These are phyloP conservation scores for Pseudocercospora cruenta DNA, from an alignment of 2,329 filamentous ascomycete genomes.

Conservation along the genomic window DNA sequence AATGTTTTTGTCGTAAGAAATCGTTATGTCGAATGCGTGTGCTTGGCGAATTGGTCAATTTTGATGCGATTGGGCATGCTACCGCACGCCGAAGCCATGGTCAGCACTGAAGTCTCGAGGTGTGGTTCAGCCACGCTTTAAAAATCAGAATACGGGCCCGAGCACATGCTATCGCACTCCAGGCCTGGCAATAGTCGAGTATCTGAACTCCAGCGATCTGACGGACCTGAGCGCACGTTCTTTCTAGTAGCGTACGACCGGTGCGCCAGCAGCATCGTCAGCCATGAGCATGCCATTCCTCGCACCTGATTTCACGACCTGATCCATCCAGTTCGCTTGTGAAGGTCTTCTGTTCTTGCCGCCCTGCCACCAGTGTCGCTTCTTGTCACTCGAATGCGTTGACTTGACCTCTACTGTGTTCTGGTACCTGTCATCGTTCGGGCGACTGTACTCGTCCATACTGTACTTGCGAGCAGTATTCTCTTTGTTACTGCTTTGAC, in stretches of 20 bases:
- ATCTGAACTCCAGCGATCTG: constrained; percentile 5
- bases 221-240: constrained; percentile 1
- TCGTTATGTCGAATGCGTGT: neutral
- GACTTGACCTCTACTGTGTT: constrained; percentile 28
- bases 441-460: constrained; percentile 27
- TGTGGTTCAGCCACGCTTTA: neutral
- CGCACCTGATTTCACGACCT: constrained; percentile 46
- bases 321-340: constrained; percentile 49
- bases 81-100: neutral
- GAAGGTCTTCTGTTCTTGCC: constrained; percentile 34
- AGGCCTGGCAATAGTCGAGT: neutral
- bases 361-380: constrained; percentile 33
- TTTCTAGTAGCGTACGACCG: constrained; percentile 34
- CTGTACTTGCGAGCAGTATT: constrained; percentile 23
- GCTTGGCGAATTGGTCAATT: too few species aligned
- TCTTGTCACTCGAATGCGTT: constrained; percentile 21
- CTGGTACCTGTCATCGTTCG: constrained; percentile 27
- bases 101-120: neutral
- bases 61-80: neutral
- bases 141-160: neutral
- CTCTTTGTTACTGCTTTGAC: constrained; percentile 24
- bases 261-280: constrained; percentile 41
- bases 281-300: constrained; percentile 44
- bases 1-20: constrained; percentile 6
- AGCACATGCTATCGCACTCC: neutral